Evolutionary conservation across 2,329 filamentous ascomycete genomes (phyloP).

Genomic region (Fusarium heterosporum): DNA sequence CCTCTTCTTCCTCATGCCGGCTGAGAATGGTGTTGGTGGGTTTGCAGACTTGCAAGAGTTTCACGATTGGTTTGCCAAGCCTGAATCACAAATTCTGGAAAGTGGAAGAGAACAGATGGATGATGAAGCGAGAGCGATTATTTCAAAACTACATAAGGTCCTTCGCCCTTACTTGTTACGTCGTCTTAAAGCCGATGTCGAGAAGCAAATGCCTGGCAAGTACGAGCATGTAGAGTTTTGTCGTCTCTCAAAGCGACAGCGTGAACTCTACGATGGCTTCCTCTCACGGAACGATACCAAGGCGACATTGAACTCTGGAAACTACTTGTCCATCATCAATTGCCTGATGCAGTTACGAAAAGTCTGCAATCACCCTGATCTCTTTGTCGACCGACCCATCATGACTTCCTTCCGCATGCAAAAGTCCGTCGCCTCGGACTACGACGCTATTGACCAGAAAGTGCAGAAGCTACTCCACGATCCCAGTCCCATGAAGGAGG

Average conservation of each 20-base stretch:
- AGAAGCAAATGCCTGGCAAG: constrained; percentile 98
- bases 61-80: constrained; percentile 94
- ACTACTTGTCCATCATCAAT: constrained; percentile 98
- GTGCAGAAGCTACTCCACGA: constrained; percentile 75
- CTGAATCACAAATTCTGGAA: constrained; percentile 95
- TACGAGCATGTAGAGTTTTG: constrained; percentile 98
- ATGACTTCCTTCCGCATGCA: constrained; percentile 96
- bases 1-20: constrained; percentile 95
- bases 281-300: constrained; percentile 90
- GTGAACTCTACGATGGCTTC: constrained; percentile 96
- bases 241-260: constrained; percentile 91
- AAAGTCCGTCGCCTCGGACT: constrained; percentile 80
- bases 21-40: constrained; percentile 85
- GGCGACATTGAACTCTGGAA: constrained; percentile 88
- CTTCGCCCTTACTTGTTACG: constrained; percentile 91
- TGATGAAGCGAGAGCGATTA: constrained; percentile 90
- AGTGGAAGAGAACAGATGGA: constrained; percentile 95
- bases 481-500: constrained; percentile 69
- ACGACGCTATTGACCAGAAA: constrained; percentile 76
- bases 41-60: constrained; percentile 97
- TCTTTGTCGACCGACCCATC: constrained; percentile 95
- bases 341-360: constrained; percentile 97
- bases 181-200: constrained; percentile 93
- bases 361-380: constrained; percentile 97
- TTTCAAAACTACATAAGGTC: constrained; percentile 93